Conservation (phyloP, 805 yeast species). For the Suhomyces tanzawaensis region DNA sequence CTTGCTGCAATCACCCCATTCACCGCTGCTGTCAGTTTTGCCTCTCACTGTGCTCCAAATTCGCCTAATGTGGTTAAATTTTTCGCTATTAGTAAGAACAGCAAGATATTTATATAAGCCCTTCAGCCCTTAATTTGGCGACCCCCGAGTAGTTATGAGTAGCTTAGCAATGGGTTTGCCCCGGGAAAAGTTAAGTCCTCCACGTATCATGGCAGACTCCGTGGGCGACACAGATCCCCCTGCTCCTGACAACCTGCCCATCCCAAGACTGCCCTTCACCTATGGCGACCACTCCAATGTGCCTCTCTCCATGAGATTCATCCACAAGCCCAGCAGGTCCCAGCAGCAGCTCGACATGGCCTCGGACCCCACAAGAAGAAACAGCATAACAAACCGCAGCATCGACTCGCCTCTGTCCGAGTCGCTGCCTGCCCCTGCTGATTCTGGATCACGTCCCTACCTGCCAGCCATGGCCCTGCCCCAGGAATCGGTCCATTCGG, state of each 20-base stretch:
- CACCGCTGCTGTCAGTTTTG: not conserved
- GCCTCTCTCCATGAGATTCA: slow-evolving; percentile 33
- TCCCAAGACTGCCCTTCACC: slow-evolving; percentile 4
- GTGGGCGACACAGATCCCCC: not conserved
- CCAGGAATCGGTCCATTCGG: not conserved
- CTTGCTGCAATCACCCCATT: not conserved
- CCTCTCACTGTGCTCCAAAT: not conserved
- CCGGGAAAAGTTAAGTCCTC: no score
- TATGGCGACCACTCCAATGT: slow-evolving; percentile 11
- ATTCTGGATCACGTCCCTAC: not conserved
- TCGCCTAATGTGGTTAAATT: not conserved
- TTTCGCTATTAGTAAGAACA: not conserved
- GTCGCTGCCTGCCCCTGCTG: not conserved
- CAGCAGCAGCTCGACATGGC: slow-evolving; percentile 30
- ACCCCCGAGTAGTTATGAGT: not conserved
- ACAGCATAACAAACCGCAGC: slow-evolving; percentile 25
- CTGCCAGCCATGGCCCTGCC: not conserved
- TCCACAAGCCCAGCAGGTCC: slow-evolving; percentile 40
- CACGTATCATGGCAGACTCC: not conserved
- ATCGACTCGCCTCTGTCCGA: slow-evolving; percentile 1
- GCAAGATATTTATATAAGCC: not conserved
- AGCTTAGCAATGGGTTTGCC: not conserved
- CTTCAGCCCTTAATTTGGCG: not conserved
- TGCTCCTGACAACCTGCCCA: not conserved
- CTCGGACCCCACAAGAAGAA: slow-evolving; percentile 27